Base-by-base conservation (phyloP, 768 basidiomycete species). In the Sarcomyxa edulis region DNA sequence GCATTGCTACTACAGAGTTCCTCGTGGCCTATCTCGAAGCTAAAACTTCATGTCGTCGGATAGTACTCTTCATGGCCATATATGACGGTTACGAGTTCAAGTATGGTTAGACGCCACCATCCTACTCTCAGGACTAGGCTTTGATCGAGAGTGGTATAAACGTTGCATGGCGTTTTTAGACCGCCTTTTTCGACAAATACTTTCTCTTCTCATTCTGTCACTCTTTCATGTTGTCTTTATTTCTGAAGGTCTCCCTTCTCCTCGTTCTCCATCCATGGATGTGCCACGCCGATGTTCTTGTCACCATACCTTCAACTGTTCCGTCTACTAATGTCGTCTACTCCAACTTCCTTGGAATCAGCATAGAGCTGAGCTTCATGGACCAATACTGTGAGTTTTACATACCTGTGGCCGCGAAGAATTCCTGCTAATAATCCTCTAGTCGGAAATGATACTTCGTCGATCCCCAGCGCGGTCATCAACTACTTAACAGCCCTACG, bases 271-370 rank as follows among this genome's bases (percentile, higher is more conserved):
- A 19, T 16, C 19, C 45, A 19, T 10, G 27, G 18, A 34, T 39
- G 22, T 44, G 48, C 23, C 42, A 40, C 37, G 51, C 48, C 40
- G 40, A 57, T 16, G 43, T 62, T 37, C 42, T 50, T 19, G 47
- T 65, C 33, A 39, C 48, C 11, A 49, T 68, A 30, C 65, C 66
- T 11, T 39, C 62, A 3, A 47, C 58, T 19, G 61, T 68, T 5
- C 46, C 66, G 2, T 49, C 56, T 1, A 47, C 42, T 28, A 59
- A 68, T 57, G 62, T 64, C 25, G 72, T 76, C 4, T 54, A 61
- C 32, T 55, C 65, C 6, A 79, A 78, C 51, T 84, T 81, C 45
- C 55, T 84, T 11, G 83, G 83, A 7, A 72, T 83, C 51, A 76
- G 72, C 33, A 62, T 82, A 44, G 81, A 84, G 54, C 62, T 85